A percentile compares a stretch with the other conserved stretches of the same genome.
These are phyloP conservation scores for Carpinus fangiana DNA, from an alignment of 306 rosid genomes.

Conservation along the genomic window DNA sequence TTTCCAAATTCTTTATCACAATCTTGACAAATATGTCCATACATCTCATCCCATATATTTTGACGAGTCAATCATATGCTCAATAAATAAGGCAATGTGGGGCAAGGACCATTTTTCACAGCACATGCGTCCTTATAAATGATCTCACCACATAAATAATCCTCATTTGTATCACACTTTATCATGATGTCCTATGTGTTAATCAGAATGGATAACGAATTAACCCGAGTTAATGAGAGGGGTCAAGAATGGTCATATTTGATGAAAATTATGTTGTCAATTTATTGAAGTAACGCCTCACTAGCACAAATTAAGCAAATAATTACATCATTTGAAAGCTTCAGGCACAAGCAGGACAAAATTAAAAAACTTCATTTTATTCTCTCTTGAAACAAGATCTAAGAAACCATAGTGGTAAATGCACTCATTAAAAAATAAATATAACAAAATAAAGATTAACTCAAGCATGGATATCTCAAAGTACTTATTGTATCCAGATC, in stretches of 20 bases:
- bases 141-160: not conserved
- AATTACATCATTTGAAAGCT: no score
- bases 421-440: not conserved
- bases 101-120: not conserved
- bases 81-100: not conserved
- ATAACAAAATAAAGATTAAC: not conserved
- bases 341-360: no score
- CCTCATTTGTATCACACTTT: not conserved
- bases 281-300: not conserved
- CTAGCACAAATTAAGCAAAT: constrained; percentile 2
- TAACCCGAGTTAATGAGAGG: not conserved
- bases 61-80: not conserved
- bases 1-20: not conserved
- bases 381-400: not conserved
- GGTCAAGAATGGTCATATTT: not conserved
- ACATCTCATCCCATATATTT: not conserved
- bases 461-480: not conserved
- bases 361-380: no score
- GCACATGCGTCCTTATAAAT: not conserved
- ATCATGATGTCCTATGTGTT: not conserved
- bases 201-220: not conserved
- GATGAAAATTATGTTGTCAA: not conserved
- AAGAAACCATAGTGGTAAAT: no score
- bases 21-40: not conserved
- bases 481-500: not conserved